Conservation (phyloP, 2,329 filamentous ascomycete genomes). For the Apiospora sp. region DNA sequence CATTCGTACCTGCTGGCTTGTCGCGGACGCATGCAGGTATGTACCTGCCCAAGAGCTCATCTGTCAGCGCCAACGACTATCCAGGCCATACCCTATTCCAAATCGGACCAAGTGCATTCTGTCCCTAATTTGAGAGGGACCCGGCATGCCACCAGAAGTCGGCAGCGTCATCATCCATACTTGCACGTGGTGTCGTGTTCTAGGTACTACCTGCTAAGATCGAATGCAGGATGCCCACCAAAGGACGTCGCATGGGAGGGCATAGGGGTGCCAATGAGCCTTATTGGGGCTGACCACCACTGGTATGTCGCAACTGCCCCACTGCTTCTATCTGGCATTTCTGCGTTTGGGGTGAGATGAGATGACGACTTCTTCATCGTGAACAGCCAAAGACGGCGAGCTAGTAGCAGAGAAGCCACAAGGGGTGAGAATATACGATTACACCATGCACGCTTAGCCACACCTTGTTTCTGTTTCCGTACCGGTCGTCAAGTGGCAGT, state of each 20-base stretch:
- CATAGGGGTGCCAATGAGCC: background rate
- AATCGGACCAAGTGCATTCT: background rate
- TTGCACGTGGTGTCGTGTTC: slow-evolving; percentile 14
- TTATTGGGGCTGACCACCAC: slow-evolving; percentile 7
- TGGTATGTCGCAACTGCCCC: background rate
- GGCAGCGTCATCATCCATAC: slow-evolving; percentile 18
- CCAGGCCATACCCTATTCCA: background rate
- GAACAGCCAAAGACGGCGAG: background rate
- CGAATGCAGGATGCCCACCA: background rate
- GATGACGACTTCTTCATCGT: background rate
- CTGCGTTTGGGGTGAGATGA: background rate
- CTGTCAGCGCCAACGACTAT: slow-evolving; percentile 9
- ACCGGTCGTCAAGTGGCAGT: background rate
- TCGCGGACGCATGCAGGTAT: background rate
- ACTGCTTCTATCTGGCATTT: background rate
- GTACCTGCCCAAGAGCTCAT: background rate
- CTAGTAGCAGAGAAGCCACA: background rate
- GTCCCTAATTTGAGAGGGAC: slow-evolving; percentile 1
- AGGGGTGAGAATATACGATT: background rate
- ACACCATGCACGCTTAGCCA: background rate
- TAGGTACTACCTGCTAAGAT: background rate
- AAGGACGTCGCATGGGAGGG: slow-evolving; percentile 19
- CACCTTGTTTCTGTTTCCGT: background rate
- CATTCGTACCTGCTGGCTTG: background rate
- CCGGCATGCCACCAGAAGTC: background rate